A percentile compares a stretch with the other conserved stretches of the same genome.
phyloP scores from a whole-genome alignment of 1,284 basidiomycete genomes.

The Vanrija humicola region DNA sequence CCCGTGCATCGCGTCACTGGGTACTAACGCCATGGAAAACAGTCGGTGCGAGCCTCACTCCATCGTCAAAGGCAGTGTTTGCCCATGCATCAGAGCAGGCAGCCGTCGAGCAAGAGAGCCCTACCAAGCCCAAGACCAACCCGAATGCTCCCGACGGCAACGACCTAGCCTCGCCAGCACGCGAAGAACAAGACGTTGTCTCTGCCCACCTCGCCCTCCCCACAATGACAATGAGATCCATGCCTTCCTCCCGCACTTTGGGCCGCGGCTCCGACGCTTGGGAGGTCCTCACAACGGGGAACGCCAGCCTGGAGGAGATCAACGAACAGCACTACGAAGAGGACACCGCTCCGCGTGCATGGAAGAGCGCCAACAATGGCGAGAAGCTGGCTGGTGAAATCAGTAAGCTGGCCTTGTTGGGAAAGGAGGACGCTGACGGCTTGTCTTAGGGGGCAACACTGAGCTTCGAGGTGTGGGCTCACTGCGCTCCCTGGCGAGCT shows the following conservation, averaged over 20 bases:
- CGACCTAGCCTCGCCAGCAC: neutral
- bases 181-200: neutral
- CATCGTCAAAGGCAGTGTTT: conserved; percentile 12
- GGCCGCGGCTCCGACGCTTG: conserved; percentile 25
- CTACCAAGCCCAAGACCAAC: neutral
- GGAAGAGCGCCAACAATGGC: conserved; percentile 45
- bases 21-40: neutral
- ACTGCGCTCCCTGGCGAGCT: conserved; percentile 14
- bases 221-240: neutral
- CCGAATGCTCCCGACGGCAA: neutral
- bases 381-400: conserved; percentile 19
- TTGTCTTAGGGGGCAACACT: neutral
- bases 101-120: neutral
- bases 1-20: neutral
- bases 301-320: conserved; percentile 27
- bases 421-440: neutral
- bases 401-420: neutral
- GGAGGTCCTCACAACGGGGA: conserved; percentile 36
- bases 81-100: neutral
- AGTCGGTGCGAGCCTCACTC: conserved; percentile 14
- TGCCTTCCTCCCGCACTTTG: neutral
- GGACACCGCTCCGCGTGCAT: conserved; percentile 16
- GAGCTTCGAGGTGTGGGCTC: conserved; percentile 8
- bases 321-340: neutral
- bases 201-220: no score